phyloP scores from a whole-genome alignment of 2,329 filamentous ascomycete species.

The Penicillium sp. region DNA sequence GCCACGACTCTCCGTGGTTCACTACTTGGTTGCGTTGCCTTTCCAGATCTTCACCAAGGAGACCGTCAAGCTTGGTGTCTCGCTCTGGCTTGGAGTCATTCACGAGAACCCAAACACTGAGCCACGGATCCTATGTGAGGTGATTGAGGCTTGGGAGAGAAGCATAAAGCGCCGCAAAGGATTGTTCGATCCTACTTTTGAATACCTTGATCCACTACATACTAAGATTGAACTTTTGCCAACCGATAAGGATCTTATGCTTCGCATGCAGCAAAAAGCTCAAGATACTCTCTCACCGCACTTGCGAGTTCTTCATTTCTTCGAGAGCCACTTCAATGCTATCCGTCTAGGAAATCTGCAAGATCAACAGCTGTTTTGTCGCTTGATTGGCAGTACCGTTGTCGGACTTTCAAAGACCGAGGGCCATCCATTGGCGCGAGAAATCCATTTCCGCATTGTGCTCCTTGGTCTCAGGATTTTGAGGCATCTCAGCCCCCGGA shows the following conservation, averaged over 20 bases:
- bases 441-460: constrained; percentile 86
- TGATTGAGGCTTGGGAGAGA: constrained; percentile 86
- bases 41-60: constrained; percentile 93
- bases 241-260: constrained; percentile 73
- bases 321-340: constrained; percentile 92
- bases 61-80: constrained; percentile 92
- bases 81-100: constrained; percentile 93
- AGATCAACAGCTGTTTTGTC: constrained; percentile 76
- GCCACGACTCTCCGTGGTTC: constrained; percentile 75
- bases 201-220: constrained; percentile 83
- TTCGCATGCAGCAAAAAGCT: constrained; percentile 72
- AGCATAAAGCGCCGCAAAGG: constrained; percentile 76
- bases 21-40: constrained; percentile 87
- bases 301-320: constrained; percentile 79
- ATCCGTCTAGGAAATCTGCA: constrained; percentile 81
- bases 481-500: constrained; percentile 64
- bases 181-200: constrained; percentile 72
- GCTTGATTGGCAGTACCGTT: constrained; percentile 76
- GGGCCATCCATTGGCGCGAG: constrained; percentile 82
- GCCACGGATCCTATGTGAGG: constrained; percentile 78
- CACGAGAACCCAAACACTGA: constrained; percentile 92
- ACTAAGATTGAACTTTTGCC: constrained; percentile 89
- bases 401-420: constrained; percentile 69
- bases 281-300: constrained; percentile 87
- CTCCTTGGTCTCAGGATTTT: constrained; percentile 79